Conservation (phyloP, 306 rosid species). For the Prunus padus region DNA sequence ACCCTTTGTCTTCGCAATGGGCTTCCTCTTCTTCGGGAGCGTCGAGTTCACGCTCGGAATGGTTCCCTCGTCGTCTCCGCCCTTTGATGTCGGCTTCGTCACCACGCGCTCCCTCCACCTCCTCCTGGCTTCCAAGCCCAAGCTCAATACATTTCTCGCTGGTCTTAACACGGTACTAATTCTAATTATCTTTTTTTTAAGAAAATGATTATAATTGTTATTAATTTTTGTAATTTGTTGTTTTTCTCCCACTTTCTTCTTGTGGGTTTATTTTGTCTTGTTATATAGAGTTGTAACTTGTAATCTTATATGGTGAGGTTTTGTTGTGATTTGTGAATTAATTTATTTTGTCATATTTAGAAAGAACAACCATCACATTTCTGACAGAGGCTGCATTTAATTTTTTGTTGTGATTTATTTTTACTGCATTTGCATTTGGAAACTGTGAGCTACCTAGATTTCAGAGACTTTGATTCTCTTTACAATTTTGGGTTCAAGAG, state of each 20-base stretch:
- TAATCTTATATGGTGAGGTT: too few relatives aligned
- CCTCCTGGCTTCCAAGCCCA: constrained; percentile 53
- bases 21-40: constrained; percentile 75
- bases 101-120: constrained; percentile 64
- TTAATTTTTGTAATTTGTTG: neutral
- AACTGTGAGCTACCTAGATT: neutral
- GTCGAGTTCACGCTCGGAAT: constrained; percentile 93
- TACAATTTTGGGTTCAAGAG: neutral
- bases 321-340: neutral
- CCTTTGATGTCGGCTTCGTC: constrained; percentile 78
- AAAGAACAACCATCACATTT: neutral
- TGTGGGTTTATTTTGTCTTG: neutral
- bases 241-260: neutral
- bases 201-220: neutral
- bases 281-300: neutral
- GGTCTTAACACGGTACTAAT: constrained; percentile 65
- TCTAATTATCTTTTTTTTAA: neutral
- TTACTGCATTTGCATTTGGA: neutral
- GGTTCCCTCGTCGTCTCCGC: constrained; percentile 78
- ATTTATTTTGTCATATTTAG: neutral
- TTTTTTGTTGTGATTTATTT: neutral
- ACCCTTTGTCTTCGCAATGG: constrained; percentile 62
- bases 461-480: neutral
- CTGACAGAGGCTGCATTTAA: neutral
- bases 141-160: constrained; percentile 64